Conservation (phyloP, 495 filamentous ascomycete species). For the Xylaria sp. region DNA sequence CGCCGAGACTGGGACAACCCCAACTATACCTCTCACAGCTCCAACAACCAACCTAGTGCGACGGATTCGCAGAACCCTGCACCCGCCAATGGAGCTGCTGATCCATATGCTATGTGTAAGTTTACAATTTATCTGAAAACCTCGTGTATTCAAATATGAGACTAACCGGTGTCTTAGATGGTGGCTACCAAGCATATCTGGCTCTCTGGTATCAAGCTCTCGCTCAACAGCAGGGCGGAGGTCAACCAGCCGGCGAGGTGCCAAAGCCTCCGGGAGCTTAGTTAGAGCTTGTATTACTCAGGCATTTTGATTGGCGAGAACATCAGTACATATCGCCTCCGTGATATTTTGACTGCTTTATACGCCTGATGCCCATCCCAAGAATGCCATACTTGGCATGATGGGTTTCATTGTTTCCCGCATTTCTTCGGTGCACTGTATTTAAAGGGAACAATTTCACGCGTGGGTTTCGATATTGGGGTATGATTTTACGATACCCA, state of each 20-base stretch:
- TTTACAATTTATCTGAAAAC: constrained; percentile 9
- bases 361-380: background rate
- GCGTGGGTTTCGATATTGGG: constrained; percentile 13
- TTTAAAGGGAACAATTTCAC: background rate
- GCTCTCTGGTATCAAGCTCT: constrained; percentile 69
- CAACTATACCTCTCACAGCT: constrained; percentile 44
- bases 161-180: constrained; percentile 47
- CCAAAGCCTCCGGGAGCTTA: constrained; percentile 36
- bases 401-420: constrained; percentile 10
- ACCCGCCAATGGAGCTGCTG: constrained; percentile 45
- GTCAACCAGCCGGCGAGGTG: constrained; percentile 34
- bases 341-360: background rate
- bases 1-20: constrained; percentile 53
- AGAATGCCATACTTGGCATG: background rate
- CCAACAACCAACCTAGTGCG: constrained; percentile 33
- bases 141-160: background rate
- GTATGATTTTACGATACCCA: constrained; percentile 11
- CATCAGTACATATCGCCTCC: background rate
- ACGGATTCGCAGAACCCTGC: constrained; percentile 43
- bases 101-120: constrained; percentile 68
- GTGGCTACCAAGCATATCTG: constrained; percentile 68
- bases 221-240: constrained; percentile 51
- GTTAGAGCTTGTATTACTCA: background rate
- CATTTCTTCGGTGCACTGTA: constrained; percentile 10
- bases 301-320: constrained; percentile 8